phyloP scores from a whole-genome alignment of 2,329 filamentous ascomycete genomes.

The Phoma sp. region DNA sequence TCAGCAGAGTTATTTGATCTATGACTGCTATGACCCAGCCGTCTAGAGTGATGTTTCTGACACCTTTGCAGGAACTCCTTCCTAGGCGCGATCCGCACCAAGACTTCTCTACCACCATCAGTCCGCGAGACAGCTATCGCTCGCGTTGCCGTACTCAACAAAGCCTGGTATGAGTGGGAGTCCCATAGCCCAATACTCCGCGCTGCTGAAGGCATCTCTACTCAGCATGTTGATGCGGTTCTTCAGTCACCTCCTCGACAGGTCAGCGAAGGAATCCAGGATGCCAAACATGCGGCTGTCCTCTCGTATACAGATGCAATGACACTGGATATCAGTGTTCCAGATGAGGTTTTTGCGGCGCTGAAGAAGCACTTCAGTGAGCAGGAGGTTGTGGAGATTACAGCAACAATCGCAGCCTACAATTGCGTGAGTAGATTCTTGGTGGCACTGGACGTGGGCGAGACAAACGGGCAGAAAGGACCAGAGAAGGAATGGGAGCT shows the following conservation, averaged over 20 bases:
- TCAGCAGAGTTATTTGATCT: background rate
- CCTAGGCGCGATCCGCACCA: slow-evolving; percentile 61
- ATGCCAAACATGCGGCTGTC: slow-evolving; percentile 69
- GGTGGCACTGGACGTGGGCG: slow-evolving; percentile 74
- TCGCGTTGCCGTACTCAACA: slow-evolving; percentile 79
- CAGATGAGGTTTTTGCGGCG: slow-evolving; percentile 69
- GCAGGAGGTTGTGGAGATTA: slow-evolving; percentile 80
- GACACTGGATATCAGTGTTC: slow-evolving; percentile 75
- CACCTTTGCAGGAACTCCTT: slow-evolving; percentile 56
- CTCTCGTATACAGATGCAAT: slow-evolving; percentile 81
- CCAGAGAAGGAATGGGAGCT: slow-evolving; percentile 22
- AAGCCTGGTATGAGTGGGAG: slow-evolving; percentile 85
- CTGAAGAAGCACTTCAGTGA: slow-evolving; percentile 70
- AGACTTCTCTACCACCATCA: slow-evolving; percentile 56
- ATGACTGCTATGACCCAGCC: background rate
- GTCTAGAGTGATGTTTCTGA: background rate
- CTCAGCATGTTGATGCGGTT: slow-evolving; percentile 49
- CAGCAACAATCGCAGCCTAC: slow-evolving; percentile 78
- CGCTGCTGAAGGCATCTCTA: slow-evolving; percentile 53
- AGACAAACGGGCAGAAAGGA: slow-evolving; percentile 44
- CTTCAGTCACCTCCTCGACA: slow-evolving; percentile 27
- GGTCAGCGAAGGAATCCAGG: slow-evolving; percentile 48
- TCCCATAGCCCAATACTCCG: slow-evolving; percentile 73
- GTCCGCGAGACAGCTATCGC: slow-evolving; percentile 81
- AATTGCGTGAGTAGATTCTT: slow-evolving; percentile 86